Base-by-base conservation (phyloP, 805 yeast species). In the Clavispora fructus region DNA sequence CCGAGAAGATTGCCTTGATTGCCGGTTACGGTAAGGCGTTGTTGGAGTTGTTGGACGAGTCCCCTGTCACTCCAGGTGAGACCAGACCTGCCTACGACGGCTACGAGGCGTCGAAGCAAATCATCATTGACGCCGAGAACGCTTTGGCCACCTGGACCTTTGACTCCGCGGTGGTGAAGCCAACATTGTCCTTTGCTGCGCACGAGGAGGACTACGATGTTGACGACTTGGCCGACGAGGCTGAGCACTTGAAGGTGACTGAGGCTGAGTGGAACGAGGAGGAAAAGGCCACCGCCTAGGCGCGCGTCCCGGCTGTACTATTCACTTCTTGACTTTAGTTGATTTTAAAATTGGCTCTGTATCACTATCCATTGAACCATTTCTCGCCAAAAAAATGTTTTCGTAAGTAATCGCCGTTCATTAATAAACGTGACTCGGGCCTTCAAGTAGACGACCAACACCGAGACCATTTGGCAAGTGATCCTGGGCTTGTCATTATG, bases 11-110 rank as follows among this genome's bases (percentile, higher is more conserved):
- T 56, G 92, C 94, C 46, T 74, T 87, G 60, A 84, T 88, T 68
- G 92, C 95, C 44, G 92, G 94, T 51, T 86, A 87, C 74, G 95
- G 95, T 71, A 86, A 86, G 73, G 94, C 92, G 29, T 69, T 87
- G 48, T 75, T 87, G 62, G 92, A 86, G 71, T 77, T 87, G 63
- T 75, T 87, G 63, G 95, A 87, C 62, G 94, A 86, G 61, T 72
- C 88, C 52, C 87, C 94, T 51, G 92, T 87, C 43, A 85, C 92
- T 49, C 95, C 95, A 49, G 95, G 95, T 75, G 95, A 87, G 73
- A 85, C 92, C 41, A 84, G 94, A 80, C 85, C 91, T 35, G 85
- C 91, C 48, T 86, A 86, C 65, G 95, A 86, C 60, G 95, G 95
- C 57, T 86, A 85, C 66, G 94, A 86, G 67, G 90, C 92, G 40